phyloP scores from a whole-genome alignment of 495 filamentous ascomycete species.

The Lepraria neglecta region DNA sequence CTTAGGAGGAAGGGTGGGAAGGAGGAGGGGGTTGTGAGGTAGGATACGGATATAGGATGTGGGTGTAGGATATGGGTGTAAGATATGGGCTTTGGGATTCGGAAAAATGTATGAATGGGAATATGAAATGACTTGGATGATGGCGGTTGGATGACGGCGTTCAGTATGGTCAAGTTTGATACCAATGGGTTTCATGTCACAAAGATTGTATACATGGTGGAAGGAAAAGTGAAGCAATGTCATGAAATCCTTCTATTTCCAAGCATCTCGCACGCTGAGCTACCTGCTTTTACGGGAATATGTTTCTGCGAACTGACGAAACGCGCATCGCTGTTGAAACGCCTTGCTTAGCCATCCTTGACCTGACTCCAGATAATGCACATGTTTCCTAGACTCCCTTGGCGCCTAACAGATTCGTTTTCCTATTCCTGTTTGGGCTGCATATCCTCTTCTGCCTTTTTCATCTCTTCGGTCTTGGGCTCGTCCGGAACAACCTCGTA shows the following conservation, averaged over 20 bases:
- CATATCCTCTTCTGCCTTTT: constrained; percentile 25
- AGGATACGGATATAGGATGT: not conserved
- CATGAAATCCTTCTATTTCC: not conserved
- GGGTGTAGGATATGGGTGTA: not conserved
- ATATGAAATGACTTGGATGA: no score
- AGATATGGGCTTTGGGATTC: no score
- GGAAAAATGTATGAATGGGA: not conserved
- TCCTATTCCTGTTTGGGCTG: constrained; percentile 16
- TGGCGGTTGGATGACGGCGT: not conserved
- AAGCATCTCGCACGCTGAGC: not conserved
- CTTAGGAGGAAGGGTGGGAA: constrained; percentile 2
- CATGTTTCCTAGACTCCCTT: not conserved
- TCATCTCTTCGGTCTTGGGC: constrained; percentile 22
- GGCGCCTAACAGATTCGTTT: not conserved
- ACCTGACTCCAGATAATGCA: not conserved
- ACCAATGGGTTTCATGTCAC: not conserved
- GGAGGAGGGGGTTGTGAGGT: constrained; percentile 5
- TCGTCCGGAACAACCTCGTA: constrained; percentile 28
- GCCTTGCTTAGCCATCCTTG: not conserved
- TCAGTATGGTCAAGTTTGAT: not conserved
- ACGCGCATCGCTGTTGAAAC: not conserved
- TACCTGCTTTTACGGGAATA: constrained; percentile 12
- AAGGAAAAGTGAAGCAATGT: not conserved
- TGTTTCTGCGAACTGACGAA: not conserved
- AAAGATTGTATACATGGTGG: not conserved